Evolutionary conservation across 805 yeast species (phyloP).

Genomic region (Lachancea nothofagi): DNA sequence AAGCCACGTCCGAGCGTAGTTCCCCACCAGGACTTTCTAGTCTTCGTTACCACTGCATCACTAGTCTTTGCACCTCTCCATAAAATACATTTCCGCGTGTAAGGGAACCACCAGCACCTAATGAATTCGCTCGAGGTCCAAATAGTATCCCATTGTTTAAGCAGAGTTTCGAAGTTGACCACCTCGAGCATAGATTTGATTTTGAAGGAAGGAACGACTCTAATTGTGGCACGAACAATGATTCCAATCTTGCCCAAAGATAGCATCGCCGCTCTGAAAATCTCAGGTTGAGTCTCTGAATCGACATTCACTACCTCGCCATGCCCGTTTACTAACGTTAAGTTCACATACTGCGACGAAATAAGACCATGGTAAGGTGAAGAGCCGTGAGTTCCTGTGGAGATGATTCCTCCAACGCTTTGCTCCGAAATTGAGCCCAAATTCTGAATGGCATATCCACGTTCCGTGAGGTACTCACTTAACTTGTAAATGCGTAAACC

Average conservation of each 20-base stretch:
- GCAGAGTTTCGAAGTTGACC: slow-evolving; percentile 65
- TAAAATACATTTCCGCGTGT: slow-evolving; percentile 73
- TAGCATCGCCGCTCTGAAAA: slow-evolving; percentile 76
- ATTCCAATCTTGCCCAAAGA: slow-evolving; percentile 91
- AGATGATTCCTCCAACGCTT: slow-evolving; percentile 89
- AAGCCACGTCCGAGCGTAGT: slow-evolving; percentile 70
- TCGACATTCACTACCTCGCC: slow-evolving; percentile 57
- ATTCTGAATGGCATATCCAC: slow-evolving; percentile 78
- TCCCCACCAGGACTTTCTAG: slow-evolving; percentile 81
- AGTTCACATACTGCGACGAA: slow-evolving; percentile 76
- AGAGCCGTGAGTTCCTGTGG: slow-evolving; percentile 96
- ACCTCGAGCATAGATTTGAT: slow-evolving; percentile 78
- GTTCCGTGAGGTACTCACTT: slow-evolving; percentile 56
- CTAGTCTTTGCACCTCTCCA: slow-evolving; percentile 85
- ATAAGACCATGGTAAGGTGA: slow-evolving; percentile 89
- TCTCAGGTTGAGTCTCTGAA: slow-evolving; percentile 51
- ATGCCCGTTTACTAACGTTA: slow-evolving; percentile 66
- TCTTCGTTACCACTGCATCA: slow-evolving; percentile 50
- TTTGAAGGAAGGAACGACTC: slow-evolving; percentile 80
- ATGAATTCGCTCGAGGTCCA: slow-evolving; percentile 91
- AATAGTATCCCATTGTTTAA: slow-evolving; percentile 66
- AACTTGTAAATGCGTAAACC: slow-evolving; percentile 76
- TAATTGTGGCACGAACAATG: slow-evolving; percentile 75
- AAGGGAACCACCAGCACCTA: slow-evolving; percentile 98
- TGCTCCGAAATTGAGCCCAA: slow-evolving; percentile 93